Conservation (phyloP, 495 filamentous ascomycete genomes). For the Niebla homalea region DNA sequence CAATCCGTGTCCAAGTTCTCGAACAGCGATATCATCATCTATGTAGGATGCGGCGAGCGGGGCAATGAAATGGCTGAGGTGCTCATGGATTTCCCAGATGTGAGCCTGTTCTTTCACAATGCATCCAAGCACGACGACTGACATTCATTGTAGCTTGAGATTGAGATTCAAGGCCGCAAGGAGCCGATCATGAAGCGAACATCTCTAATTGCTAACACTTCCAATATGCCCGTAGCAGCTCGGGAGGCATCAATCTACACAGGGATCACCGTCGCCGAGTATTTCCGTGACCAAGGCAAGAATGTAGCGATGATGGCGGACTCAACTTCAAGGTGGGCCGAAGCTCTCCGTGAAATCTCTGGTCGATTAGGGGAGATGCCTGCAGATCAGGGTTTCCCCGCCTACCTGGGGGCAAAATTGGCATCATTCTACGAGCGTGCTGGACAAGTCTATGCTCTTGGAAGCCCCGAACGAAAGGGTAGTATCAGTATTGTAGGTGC, state of each 20-base stretch:
- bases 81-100: slow-evolving; percentile 96
- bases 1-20: slow-evolving; percentile 99
- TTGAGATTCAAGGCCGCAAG: slow-evolving; percentile 78
- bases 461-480: slow-evolving; percentile 74
- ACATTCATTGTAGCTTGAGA: slow-evolving; percentile 41
- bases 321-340: slow-evolving; percentile 95
- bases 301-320: slow-evolving; percentile 99
- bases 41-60: slow-evolving; percentile 95
- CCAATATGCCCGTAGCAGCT: slow-evolving; percentile 98
- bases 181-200: slow-evolving; percentile 99
- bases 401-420: slow-evolving; percentile 91
- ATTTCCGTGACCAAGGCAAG: slow-evolving; percentile 97
- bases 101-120: slow-evolving; percentile 16
- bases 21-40: slow-evolving; percentile 97
- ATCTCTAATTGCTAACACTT: slow-evolving; percentile 95
- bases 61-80: slow-evolving; percentile 99
- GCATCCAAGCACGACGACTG: not conserved
- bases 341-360: slow-evolving; percentile 96
- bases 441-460: slow-evolving; percentile 77
- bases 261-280: slow-evolving; percentile 94
- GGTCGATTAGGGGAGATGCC: slow-evolving; percentile 99
- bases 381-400: slow-evolving; percentile 98
- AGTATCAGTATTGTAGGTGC: slow-evolving; percentile 97
- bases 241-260: slow-evolving; percentile 99
- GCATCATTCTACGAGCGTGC: slow-evolving; percentile 99